Base-by-base conservation (phyloP, 352 stramenopile species). In the Pythium volutum region DNA sequence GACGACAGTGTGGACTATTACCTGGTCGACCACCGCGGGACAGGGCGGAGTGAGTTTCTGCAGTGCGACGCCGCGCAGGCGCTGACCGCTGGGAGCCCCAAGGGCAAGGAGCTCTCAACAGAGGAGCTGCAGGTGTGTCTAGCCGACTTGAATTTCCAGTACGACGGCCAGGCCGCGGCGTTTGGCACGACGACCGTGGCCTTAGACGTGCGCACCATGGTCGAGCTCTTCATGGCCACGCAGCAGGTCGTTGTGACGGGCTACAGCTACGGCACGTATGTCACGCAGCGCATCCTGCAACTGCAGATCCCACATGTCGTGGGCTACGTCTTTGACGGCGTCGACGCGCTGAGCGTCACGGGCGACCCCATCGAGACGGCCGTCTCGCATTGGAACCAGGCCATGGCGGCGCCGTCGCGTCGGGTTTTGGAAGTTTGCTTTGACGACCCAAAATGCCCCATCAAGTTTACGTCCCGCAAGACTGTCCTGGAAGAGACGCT, bases 1-100 rank as follows among this genome's bases (percentile, higher is more conserved):
- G 55, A 67, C 23, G 62, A 51, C 56, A 50, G 29, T 0, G 62
- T 71, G 7, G 61, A 69, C 33, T 59, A 65, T 3, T 76, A 76
- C 49, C 69, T 62, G 38, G 50, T 76, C 27, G 70, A 76, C 46
- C 70, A 76, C 49, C 70, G 70, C 34, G 70, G 70, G 48, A 71
- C 62, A 4, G 70, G 66, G 15, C 70, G 65, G 16, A 74, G 66
- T 36, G 59, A 61, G 26, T 68, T 62, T 20, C 47, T 76, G 12
- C 33, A 63, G 33, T 76, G 70, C 38, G 55, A 68, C 4, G 69
- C 65, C 1, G 55, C 60, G 23, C 60, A 72, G 43, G 69, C 65
- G 9, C 16, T 67, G 16, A 75, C 64, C 1, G 25, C 47, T 2
- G 65, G 62, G 14, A 64, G 52, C 11, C 62, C 64, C 0, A n/a